phyloP scores from a whole-genome alignment of 345 rosid genomes.

The Salix arbutifolia region DNA sequence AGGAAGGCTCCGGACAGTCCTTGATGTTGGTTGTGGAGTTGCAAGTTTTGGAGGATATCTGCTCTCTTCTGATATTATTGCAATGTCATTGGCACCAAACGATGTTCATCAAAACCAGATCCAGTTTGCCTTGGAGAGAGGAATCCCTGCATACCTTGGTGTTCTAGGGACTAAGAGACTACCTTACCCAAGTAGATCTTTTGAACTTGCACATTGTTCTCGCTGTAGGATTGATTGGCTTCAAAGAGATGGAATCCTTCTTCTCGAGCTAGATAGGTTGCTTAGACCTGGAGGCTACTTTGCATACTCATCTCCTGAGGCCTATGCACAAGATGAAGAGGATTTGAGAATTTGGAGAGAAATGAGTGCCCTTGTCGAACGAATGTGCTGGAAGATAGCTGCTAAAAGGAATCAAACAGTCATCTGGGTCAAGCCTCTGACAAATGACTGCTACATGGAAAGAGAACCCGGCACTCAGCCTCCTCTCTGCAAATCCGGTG shows the following conservation, averaged over 20 bases:
- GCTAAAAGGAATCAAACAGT: slow-evolving; percentile 91
- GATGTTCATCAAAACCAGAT: slow-evolving; percentile 99
- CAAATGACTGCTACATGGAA: slow-evolving; percentile 78
- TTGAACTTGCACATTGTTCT: slow-evolving; percentile 95
- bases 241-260: slow-evolving; percentile 95
- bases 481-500: slow-evolving; percentile 80
- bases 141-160: slow-evolving; percentile 98
- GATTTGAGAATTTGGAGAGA: slow-evolving; percentile 88
- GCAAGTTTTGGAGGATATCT: slow-evolving; percentile 98
- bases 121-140: slow-evolving; percentile 97
- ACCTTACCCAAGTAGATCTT: slow-evolving; percentile 99
- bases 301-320: slow-evolving; percentile 98
- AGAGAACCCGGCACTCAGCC: slow-evolving; percentile 83
- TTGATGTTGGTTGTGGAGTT: slow-evolving; percentile 98
- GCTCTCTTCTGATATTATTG: slow-evolving; percentile 71
- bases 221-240: slow-evolving; percentile 99
- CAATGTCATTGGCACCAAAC: slow-evolving; percentile 95
- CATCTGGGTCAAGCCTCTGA: slow-evolving; percentile 91
- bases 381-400: slow-evolving; percentile 98
- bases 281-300: slow-evolving; percentile 98
- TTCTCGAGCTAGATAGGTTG: slow-evolving; percentile 91
- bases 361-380: slow-evolving; percentile 87
- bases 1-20: slow-evolving; percentile 79
- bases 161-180: slow-evolving; percentile 93
- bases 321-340: slow-evolving; percentile 96